These are phyloP conservation scores for Tilletia setariae DNA, from an alignment of 1,284 basidiomycete genomes.

Conservation along the genomic window DNA sequence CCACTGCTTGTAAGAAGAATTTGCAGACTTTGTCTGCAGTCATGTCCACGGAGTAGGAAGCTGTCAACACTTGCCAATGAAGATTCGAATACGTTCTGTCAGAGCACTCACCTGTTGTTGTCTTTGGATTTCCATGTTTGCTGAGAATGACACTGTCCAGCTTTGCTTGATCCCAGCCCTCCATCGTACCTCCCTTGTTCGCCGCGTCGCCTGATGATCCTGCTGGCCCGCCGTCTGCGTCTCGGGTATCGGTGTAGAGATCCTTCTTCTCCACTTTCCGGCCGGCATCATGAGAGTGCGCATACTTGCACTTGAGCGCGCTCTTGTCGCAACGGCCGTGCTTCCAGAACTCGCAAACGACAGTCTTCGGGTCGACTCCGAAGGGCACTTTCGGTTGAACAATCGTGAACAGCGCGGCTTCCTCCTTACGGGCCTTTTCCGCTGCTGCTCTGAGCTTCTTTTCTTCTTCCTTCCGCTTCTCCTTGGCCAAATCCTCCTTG, in stretches of 20 bases:
- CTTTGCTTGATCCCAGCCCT: slow-evolving; percentile 95
- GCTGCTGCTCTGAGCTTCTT: slow-evolving; percentile 82
- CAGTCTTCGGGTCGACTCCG: slow-evolving; percentile 64
- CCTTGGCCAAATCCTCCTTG: slow-evolving; percentile 72
- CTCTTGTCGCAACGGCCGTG: slow-evolving; percentile 50
- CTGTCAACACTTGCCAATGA: slow-evolving; percentile 21
- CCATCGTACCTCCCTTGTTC: slow-evolving; percentile 82
- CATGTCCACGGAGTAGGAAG: slow-evolving; percentile 17
- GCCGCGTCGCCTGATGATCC: slow-evolving; percentile 54
- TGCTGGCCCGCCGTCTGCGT: slow-evolving; percentile 49
- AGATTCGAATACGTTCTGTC: slow-evolving; percentile 48
- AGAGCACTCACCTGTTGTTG: slow-evolving; percentile 63
- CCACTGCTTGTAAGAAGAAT: slow-evolving; percentile 93
- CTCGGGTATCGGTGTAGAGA: slow-evolving; percentile 83
- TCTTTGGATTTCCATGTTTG: slow-evolving; percentile 85
- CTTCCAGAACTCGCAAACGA: slow-evolving; percentile 51
- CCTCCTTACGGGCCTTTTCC: slow-evolving; percentile 62
- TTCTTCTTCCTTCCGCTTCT: slow-evolving; percentile 74
- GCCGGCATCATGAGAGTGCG: slow-evolving; percentile 72
- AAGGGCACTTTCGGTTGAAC: slow-evolving; percentile 75
- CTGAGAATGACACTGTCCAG: slow-evolving; percentile 78
- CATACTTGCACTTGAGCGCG: slow-evolving; percentile 81
- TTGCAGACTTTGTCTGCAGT: slow-evolving; percentile 81
- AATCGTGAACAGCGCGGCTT: slow-evolving; percentile 50
- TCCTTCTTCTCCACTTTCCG: slow-evolving; percentile 95